Evolutionary conservation across 2,329 filamentous ascomycete genomes (phyloP), one percentile per base, ranked within the genome.

Genomic region (Microthyrium microscopicum): DNA sequence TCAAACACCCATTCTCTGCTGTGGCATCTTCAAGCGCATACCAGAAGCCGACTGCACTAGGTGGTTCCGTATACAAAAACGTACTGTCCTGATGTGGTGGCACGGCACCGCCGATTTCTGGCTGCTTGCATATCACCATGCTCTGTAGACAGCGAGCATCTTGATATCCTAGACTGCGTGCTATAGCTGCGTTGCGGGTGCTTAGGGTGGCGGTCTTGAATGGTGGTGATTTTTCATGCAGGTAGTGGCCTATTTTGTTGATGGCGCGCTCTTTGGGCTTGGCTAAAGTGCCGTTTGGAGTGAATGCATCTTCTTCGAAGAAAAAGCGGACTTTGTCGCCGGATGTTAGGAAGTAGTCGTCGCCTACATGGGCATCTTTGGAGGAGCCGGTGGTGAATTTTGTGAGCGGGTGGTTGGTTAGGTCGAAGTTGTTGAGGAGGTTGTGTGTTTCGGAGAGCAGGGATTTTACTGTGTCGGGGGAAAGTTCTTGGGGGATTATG

Each of bases 121-220:
- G 85, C 58, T 94, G 87, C 56, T 98, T 98, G 70, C 84, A 94
- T 46, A 98, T 95, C 19, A 95, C 68, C 89, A 98, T 98, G 53
- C 79, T 89, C 62, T 98, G 89, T 33, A 98, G 63, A 4, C 77
- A 66, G 15, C 77, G 64, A 2, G 85, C 81, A 52, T 92, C 81
- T 4, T 44, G 46, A 59, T 84, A 93, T 3, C 77, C 77, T 8
- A 93, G 63, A 6, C 67, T 66, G 28, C 61, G 60, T 1, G 84
- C 83, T 11, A 93, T 73, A 4, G 64, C 70, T 1, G 54, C 64
- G 52, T 71, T 77, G 38, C 52, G 53, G 24, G 54, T 51, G 9
- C 66, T 70, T 25, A 71, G 63, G 0, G 66, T 64, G 21, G 66
- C 52, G 18, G 50, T 41, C 20, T 69, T 68, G 49, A 63, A 66